Conservation (phyloP, 768 basidiomycete genomes). For the Pulveroboletus sp. region DNA sequence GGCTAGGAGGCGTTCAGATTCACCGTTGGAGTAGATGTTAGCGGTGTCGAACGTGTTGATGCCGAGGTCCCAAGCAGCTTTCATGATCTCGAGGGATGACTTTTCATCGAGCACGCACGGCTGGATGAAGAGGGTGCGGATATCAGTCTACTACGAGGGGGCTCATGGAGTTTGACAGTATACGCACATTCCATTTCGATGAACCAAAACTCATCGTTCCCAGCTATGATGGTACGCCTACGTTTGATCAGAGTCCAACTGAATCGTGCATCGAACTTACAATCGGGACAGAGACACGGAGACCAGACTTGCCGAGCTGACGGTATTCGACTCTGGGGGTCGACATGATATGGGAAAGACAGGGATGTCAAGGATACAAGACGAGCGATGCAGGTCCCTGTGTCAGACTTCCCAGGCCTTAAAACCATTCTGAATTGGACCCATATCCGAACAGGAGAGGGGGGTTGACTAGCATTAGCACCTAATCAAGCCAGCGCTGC, state of each 20-base stretch:
- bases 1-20: slow-evolving; percentile 35
- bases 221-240: slow-evolving; percentile 13
- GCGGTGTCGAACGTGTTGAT: slow-evolving; percentile 39
- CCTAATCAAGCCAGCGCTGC: too few relatives aligned
- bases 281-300: slow-evolving; percentile 33
- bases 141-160: background rate
- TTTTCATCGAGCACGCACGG: slow-evolving; percentile 28
- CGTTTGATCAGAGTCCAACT: background rate
- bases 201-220: slow-evolving; percentile 14
- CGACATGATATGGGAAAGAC: slow-evolving; percentile 4
- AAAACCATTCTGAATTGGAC: background rate
- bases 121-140: background rate
- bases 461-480: too few relatives aligned
- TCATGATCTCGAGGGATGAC: slow-evolving; percentile 31
- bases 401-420: too few relatives aligned
- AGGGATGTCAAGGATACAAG: background rate
- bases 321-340: slow-evolving; percentile 25
- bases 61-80: slow-evolving; percentile 38
- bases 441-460: too few relatives aligned
- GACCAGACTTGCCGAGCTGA: slow-evolving; percentile 29
- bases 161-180: background rate
- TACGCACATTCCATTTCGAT: background rate
- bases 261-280: slow-evolving; percentile 10
- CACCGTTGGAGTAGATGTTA: slow-evolving; percentile 35
- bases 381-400: too few relatives aligned